Evolutionary conservation across 768 basidiomycete species (phyloP).

Genomic region (Infundibulicybe gibba): DNA sequence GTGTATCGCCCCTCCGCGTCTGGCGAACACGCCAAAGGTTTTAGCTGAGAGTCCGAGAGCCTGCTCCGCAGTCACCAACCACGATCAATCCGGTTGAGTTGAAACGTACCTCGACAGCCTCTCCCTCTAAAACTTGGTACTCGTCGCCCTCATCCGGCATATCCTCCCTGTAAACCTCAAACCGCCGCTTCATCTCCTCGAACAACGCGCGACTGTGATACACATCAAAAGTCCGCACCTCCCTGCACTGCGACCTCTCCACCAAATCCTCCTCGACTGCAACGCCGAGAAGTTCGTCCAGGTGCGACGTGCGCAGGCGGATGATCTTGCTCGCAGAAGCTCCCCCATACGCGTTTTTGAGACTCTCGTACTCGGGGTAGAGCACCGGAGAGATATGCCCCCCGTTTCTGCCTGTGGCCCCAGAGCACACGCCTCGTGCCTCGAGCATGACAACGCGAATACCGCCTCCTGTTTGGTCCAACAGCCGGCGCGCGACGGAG

Average conservation of each 20-base stretch:
- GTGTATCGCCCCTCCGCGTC: slow-evolving; percentile 59
- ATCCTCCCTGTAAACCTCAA: slow-evolving; percentile 43
- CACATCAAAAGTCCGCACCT: slow-evolving; percentile 57
- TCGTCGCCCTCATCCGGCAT: slow-evolving; percentile 43
- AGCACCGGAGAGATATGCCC: slow-evolving; percentile 62
- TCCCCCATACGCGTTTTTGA: slow-evolving; percentile 44
- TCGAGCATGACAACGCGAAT: slow-evolving; percentile 71
- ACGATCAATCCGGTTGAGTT: background rate
- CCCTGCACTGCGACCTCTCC: slow-evolving; percentile 51
- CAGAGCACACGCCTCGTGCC: slow-evolving; percentile 73
- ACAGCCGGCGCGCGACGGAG: slow-evolving; percentile 50
- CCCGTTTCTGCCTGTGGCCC: slow-evolving; percentile 75
- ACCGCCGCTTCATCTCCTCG: slow-evolving; percentile 34
- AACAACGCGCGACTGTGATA: slow-evolving; percentile 42
- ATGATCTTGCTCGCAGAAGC: slow-evolving; percentile 48
- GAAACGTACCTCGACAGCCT: slow-evolving; percentile 21
- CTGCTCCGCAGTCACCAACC: slow-evolving; percentile 23
- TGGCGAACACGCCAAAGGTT: slow-evolving; percentile 47
- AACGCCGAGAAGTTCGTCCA: slow-evolving; percentile 40
- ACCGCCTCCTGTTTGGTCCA: too few relatives aligned
- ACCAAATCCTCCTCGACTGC: slow-evolving; percentile 53
- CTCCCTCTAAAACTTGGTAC: slow-evolving; percentile 28
- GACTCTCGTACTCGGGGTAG: slow-evolving; percentile 52
- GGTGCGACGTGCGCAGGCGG: slow-evolving; percentile 59
- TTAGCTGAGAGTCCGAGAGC: slow-evolving; percentile 42